Evolutionary conservation across 768 basidiomycete species (phyloP), one percentile per base, ranked within the genome.

Genomic region (Phlebiopsis flavidoalba): DNA sequence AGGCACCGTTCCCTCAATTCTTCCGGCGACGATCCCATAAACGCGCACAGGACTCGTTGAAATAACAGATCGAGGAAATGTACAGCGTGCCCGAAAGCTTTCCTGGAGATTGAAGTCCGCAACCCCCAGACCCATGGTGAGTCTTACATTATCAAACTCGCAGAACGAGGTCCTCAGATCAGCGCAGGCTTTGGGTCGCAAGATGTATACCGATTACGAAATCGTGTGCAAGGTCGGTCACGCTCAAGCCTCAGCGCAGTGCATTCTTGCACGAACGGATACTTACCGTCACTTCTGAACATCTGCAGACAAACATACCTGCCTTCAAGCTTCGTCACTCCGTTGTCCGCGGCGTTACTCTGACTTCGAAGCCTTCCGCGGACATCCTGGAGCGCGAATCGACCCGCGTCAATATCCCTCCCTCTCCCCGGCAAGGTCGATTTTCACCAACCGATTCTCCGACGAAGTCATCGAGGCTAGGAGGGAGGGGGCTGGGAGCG

Each of bases 131-230:
- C 96, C 0, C 96, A 98, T 67, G 96, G 95, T 93, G 66, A 66
- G 83, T 64, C 12, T 19, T 0, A 26, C 45, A 49, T 17, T 40
- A 6, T 6, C 26, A 31, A n/a, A 31, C 26, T 31, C 26, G 26
- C 26, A 6, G 26, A 3, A 31, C 6, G 26, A 31, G 26, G 26
- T 31, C 26, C 26, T 31, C 26, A 31, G 26, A 6, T 31, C 15
- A 17, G 24, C 54, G 0, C 71, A 94, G 95, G 95, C 33, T 94
- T 95, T 69, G 96, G n/a, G 97, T 31, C 81, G 97, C 68, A 98
- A 98, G 82, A 96, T 96, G 95, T 99, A 92, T 76, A 99, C 97
- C 46, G 96, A 98, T 80, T 98, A 98, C 70, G 97, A 99, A 77
- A 88, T 99, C 60, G 89, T 98, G 49, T 97, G 94, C 83, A 95